Percentiles rank a stretch among this genome's conserved stretches.
Conservation (phyloP, 495 filamentous ascomycete genomes). For the Xylaria curta region DNA sequence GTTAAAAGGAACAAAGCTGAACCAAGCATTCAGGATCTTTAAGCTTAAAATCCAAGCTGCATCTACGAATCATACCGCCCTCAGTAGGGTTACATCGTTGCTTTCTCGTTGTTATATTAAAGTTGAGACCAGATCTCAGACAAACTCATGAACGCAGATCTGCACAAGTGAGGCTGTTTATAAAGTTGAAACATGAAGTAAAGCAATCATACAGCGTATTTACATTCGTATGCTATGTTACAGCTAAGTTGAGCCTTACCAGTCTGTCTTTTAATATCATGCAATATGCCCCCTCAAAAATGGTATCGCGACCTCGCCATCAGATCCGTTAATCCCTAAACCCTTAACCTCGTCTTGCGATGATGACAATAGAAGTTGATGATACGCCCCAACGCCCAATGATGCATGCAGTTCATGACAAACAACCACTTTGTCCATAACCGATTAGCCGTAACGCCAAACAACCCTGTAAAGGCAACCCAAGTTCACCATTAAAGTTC, state of each 20-base stretch:
- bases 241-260: neutral
- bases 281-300: conserved; percentile 3
- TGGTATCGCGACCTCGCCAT: neutral
- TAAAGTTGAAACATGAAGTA: neutral
- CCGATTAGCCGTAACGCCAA: conserved; percentile 4
- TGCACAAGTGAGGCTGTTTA: neutral
- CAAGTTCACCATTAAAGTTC: neutral
- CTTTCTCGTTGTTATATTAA: neutral
- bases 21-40: neutral
- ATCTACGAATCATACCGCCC: neutral
- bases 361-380: conserved; percentile 1
- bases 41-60: neutral
- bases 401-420: conserved; percentile 7
- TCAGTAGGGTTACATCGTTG: conserved; percentile 13
- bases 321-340: neutral
- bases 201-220: neutral
- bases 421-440: neutral
- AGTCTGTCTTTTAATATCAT: neutral
- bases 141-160: neutral
- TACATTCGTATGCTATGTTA: conserved; percentile 13
- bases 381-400: conserved; percentile 16
- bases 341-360: neutral
- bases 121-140: neutral
- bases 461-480: neutral
- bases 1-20: neutral